These are phyloP conservation scores for Pleurotus platypus DNA, from an alignment of 768 basidiomycete species.

Conservation along the genomic window DNA sequence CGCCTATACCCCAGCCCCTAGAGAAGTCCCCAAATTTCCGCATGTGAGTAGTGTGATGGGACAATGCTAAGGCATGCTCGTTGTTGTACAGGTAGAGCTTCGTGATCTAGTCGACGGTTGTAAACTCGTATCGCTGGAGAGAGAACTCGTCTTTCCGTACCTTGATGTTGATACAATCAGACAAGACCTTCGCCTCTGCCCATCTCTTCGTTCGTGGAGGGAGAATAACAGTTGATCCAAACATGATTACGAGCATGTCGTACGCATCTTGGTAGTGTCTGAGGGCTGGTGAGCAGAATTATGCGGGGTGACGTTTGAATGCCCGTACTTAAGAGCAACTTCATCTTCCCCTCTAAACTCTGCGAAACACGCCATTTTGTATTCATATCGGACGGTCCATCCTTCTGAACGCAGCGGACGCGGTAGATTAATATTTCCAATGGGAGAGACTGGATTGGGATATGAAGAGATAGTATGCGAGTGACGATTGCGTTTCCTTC, in stretches of 20 bases:
- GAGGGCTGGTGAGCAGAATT: conserved; percentile 12
- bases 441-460: conserved; percentile 43
- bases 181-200: conserved; percentile 97
- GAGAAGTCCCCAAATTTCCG: conserved; percentile 84
- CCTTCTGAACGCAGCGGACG: conserved; percentile 78
- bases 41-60: conserved; percentile 83
- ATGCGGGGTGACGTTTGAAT: conserved; percentile 9
- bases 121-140: background rate
- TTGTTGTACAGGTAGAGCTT: conserved; percentile 91
- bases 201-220: conserved; percentile 94
- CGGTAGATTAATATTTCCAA: conserved; percentile 37
- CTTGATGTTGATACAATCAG: conserved; percentile 90
- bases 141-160: conserved; percentile 31
- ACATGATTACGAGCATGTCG: conserved; percentile 79
- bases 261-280: conserved; percentile 97
- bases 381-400: conserved; percentile 96
- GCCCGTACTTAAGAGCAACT: conserved; percentile 80
- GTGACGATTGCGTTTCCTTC: conserved; percentile 84
- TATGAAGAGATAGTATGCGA: conserved; percentile 55
- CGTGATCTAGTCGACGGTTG: conserved; percentile 52
- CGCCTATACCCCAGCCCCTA: conserved; percentile 91
- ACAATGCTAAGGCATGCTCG: conserved; percentile 76
- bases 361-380: conserved; percentile 95
- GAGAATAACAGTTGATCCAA: conserved; percentile 79
- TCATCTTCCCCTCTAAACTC: conserved; percentile 93